Base-by-base conservation (phyloP, 768 basidiomycete species). In the Chalciporus sphaerocephalus region DNA sequence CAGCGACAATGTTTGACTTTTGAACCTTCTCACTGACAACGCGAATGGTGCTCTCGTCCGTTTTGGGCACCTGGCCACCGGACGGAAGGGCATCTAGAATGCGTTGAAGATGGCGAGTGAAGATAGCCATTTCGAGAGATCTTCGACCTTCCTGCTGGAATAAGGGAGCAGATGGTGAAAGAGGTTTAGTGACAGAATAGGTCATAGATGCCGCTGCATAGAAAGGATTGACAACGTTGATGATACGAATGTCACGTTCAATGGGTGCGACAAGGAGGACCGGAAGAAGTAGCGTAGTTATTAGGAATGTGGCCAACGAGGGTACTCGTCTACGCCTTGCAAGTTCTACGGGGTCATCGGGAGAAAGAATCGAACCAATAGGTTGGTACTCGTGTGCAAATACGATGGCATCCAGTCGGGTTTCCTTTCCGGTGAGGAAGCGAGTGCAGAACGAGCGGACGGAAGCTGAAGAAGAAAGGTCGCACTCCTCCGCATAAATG, bases 191-290 rank as follows among this genome's bases (percentile, higher is more conserved):
- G 2, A 60, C 10, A 28, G 67, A 53, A 54, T 74, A 69, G 4
- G 68, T 53, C 4, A 77, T 74, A 3, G 79, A 70, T 0, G 89
- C 85, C 1, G 93, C 90, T 2, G 91, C 83, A 55, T 95, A 96
- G 54, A 91, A 90, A 2, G 92, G 92, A 47, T 92, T 92, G 59
- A 94, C 77, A 32, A 92, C 73, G 45, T 83, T 83, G 60, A 97
- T 71, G 52, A 96, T 79, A n/a, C 93, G 85, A 33, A 96, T 90
- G 52, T 93, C 89, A 27, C 92, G 77, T 60, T 93, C 92, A n/a
- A 76, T 73, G 0, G 92, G 92, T 0, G 88, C 85, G 20, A 87
- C 80, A 13, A 96, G 79, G 4, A 95, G 69, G 22, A 78, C 73
- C 2, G 92, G 92, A 0, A 95, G 75, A 0, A 96, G 74, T 6